A percentile compares a stretch with the other conserved stretches of the same genome.
phyloP scores from a whole-genome alignment of 139 green algal species.

The Gonium pectorale region DNA sequence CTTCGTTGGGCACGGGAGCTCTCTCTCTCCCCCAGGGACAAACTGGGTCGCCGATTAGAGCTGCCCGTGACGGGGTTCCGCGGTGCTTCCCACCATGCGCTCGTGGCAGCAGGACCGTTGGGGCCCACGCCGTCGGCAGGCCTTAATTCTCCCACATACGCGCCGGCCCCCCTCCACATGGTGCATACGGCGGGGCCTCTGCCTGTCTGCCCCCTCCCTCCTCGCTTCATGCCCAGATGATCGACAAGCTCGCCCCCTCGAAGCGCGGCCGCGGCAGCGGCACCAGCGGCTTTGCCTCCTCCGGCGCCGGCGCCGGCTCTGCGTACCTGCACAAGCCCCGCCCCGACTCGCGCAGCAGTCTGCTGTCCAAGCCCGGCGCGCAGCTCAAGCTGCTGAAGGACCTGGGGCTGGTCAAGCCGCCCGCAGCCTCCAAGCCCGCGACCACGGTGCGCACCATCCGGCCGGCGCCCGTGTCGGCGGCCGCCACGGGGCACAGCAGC shows the following conservation, averaged over 20 bases:
- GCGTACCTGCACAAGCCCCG: constrained; percentile 29
- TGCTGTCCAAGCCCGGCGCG: constrained; percentile 6
- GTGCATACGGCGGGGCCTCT: no score
- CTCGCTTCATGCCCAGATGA: constrained; percentile 16
- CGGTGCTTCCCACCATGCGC: background rate
- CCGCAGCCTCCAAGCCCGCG: background rate
- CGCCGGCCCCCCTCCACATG: background rate
- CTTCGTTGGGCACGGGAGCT: no score
- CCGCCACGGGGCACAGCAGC: constrained; percentile 13
- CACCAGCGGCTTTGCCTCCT: background rate
- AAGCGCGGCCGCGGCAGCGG: background rate
- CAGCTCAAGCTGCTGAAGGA: constrained; percentile 45
- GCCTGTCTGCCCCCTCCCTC: background rate
- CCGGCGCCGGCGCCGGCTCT: background rate
- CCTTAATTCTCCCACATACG: no score
- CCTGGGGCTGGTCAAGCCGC: constrained; percentile 20
- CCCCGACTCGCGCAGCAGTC: background rate
- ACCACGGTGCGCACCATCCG: background rate
- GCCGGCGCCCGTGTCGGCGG: background rate
- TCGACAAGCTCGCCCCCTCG: constrained; percentile 16
- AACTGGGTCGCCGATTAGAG: background rate
- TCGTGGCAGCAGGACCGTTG: no score
- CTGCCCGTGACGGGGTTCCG: background rate
- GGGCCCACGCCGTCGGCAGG: no score
- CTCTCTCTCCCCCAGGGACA: no score